These are phyloP conservation scores for Colletotrichum echinochloae DNA, from an alignment of 2,329 filamentous ascomycete species.

Conservation along the genomic window DNA sequence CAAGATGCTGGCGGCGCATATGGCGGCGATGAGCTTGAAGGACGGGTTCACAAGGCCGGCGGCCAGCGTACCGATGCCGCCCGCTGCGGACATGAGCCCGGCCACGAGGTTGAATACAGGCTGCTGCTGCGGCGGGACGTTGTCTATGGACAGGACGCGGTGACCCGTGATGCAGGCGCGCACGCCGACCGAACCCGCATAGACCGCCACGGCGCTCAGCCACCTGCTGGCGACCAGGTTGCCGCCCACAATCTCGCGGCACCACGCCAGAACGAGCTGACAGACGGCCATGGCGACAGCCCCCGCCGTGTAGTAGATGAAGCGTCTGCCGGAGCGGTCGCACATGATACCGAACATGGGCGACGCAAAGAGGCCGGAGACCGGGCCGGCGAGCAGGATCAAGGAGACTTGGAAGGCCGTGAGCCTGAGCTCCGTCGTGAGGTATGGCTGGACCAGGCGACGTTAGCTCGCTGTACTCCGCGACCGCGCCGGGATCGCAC, in stretches of 20 bases:
- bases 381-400: neutral
- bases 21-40: neutral
- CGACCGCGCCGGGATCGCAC: too few species aligned
- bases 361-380: neutral
- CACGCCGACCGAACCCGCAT: neutral
- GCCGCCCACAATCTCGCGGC: neutral
- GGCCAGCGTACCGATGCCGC: neutral
- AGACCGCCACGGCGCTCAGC: neutral
- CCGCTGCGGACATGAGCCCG: neutral
- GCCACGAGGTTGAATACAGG: neutral
- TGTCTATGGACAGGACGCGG: slow-evolving; percentile 8
- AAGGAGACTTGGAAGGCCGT: slow-evolving; percentile 7
- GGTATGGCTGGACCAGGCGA: neutral
- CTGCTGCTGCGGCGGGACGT: slow-evolving; percentile 18
- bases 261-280: neutral
- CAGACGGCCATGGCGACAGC: neutral
- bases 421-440: neutral
- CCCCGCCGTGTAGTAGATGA: neutral
- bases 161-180: neutral
- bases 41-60: neutral
- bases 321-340: slow-evolving; percentile 9
- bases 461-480: neutral
- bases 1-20: neutral
- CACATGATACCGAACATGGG: slow-evolving; percentile 3
- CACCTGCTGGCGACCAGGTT: neutral